phyloP scores from a whole-genome alignment of 139 green algal genomes.

The Volvox africanus region DNA sequence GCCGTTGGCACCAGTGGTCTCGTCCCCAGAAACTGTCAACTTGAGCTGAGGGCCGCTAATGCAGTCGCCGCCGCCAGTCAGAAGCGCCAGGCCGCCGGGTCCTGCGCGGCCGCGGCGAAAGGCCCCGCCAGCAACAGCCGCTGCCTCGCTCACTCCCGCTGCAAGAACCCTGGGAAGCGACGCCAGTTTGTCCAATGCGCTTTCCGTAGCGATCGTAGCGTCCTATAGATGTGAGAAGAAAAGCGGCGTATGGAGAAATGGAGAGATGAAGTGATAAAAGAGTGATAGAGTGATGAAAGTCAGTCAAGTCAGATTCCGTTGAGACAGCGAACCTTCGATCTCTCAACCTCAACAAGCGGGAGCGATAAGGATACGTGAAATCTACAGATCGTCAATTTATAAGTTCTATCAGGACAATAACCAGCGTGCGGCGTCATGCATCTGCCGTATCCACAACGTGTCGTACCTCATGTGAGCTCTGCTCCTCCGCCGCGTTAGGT shows the following conservation, averaged over 20 bases:
- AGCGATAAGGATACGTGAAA: no score
- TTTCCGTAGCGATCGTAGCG: neutral
- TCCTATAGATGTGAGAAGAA: neutral
- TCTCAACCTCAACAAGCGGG: no score
- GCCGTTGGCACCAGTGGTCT: neutral
- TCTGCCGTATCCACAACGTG: no score
- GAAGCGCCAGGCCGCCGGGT: neutral
- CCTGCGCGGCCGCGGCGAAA: neutral
- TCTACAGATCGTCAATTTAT: no score
- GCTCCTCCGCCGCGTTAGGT: no score
- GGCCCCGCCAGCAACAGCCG: neutral
- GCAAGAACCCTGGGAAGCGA: neutral
- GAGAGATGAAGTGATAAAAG: no score
- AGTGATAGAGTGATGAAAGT: no score
- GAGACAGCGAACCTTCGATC: no score
- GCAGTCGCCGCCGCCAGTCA: neutral
- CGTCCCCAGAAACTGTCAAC: neutral
- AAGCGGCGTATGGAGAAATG: neutral
- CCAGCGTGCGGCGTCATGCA: no score
- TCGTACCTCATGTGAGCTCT: no score
- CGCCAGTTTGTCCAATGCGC: constrained; percentile 25
- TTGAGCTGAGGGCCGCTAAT: neutral
- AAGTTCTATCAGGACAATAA: no score
- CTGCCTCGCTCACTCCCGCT: constrained; percentile 5
- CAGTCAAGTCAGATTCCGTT: no score